Evolutionary conservation across 768 basidiomycete species (phyloP).

Genomic region (Podaxis pistillaris): DNA sequence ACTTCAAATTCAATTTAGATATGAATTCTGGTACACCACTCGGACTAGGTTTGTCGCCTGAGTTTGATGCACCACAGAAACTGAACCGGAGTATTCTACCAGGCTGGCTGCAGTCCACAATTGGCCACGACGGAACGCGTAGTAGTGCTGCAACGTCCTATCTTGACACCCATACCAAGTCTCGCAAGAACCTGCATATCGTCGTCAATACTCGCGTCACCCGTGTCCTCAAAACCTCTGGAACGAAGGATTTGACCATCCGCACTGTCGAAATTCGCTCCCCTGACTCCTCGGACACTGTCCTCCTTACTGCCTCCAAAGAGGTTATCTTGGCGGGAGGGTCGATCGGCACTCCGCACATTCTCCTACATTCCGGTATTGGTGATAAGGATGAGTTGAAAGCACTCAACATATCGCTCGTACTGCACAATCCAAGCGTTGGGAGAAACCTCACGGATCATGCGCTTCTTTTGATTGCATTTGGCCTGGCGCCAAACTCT

Average conservation of each 20-base stretch:
- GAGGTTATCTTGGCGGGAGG: constrained; percentile 19
- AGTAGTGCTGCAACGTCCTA: constrained; percentile 27
- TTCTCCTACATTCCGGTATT: constrained; percentile 20
- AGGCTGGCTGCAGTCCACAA: constrained; percentile 25
- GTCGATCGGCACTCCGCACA: constrained; percentile 17
- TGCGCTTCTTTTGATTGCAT: not conserved
- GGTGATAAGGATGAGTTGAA: constrained; percentile 17
- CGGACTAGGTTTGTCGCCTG: constrained; percentile 8
- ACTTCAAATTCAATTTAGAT: constrained; percentile 15
- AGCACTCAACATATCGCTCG: constrained; percentile 19
- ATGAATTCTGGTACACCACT: constrained; percentile 16
- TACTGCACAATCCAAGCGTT: constrained; percentile 27
- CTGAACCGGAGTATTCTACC: not conserved
- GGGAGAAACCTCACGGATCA: constrained; percentile 30
- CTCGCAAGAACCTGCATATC: constrained; percentile 29
- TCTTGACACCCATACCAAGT: constrained; percentile 20
- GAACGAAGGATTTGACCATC: not conserved
- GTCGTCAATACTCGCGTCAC: constrained; percentile 27
- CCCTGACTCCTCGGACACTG: not conserved
- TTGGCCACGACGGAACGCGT: constrained; percentile 20
- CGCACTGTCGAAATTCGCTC: constrained; percentile 15
- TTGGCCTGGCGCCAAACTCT: not conserved
- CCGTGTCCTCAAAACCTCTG: constrained; percentile 13
- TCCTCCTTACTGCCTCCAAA: constrained; percentile 21
- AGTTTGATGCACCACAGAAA: not conserved